phyloP scores from a whole-genome alignment of 164 flowering plant species.

The Amborella trichopoda region DNA sequence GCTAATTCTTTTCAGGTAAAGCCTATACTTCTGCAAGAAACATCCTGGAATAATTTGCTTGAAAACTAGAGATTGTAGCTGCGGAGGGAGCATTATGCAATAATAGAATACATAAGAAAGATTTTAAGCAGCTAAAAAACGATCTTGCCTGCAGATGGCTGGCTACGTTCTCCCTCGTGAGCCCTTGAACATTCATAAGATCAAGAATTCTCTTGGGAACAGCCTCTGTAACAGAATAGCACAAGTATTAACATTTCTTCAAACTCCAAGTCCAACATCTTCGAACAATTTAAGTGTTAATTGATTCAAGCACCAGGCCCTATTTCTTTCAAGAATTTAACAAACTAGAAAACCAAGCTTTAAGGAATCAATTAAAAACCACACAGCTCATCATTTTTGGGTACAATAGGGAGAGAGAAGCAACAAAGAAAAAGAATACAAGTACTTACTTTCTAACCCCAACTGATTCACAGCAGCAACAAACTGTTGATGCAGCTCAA shows the following conservation, averaged over 20 bases:
- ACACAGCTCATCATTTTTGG: neutral
- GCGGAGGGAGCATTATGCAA: neutral
- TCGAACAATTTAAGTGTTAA: neutral
- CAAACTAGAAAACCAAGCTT: neutral
- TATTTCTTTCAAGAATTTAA: neutral
- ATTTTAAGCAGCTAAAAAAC: neutral
- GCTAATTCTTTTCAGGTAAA: slow-evolving; percentile 63
- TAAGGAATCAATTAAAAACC: no score
- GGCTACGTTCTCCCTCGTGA: slow-evolving; percentile 92
- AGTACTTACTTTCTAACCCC: slow-evolving; percentile 72
- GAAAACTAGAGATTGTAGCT: neutral
- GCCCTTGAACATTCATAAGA: slow-evolving; percentile 80
- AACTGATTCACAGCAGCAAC: slow-evolving; percentile 79
- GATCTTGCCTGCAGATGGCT: slow-evolving; percentile 78
- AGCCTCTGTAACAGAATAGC: slow-evolving; percentile 47
- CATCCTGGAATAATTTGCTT: neutral
- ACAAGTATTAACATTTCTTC: neutral
- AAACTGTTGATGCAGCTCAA: slow-evolving; percentile 73
- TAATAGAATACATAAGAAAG: neutral
- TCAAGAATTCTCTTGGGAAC: slow-evolving; percentile 93
- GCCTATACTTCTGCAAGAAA: slow-evolving; percentile 73
- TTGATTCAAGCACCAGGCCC: neutral
- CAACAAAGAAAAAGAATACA: neutral
- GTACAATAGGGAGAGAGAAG: neutral
- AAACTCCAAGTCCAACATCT: no score